Evolutionary conservation across 208 protist genomes (phyloP), one percentile per base, ranked within the genome.

Genomic region (Leishmania lainsoni): DNA sequence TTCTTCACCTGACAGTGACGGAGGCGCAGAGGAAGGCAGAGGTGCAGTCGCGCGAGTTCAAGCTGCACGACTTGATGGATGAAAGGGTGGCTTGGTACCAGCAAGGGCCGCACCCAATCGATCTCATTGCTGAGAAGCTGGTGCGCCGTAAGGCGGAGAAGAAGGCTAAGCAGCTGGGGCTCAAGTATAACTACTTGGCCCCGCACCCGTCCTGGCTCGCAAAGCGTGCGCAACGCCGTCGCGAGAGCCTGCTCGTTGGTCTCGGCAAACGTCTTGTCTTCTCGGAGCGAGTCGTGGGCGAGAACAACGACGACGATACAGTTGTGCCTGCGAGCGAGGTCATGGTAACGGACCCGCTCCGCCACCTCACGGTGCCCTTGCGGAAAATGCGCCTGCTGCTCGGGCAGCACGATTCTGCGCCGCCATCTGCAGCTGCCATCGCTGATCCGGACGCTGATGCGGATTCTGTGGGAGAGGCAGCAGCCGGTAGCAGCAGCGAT

Each of bases 191-290:
- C 81, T 97, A 96, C 79, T 81, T 95, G 14, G 70, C 87, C 56
- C 93, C 93, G 32, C 94, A 97, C 83, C 90, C 94, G 29, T 96
- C 93, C n/a, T 97, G 94, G 94, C 65, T 97, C 0, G 94, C 94
- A 49, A 87, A 86, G 69, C 89, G 94, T 71, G 91, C 89, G 45
- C 87, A 90, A 76, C 73, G 87, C 54, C 90, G 94, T 17, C 86
- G 90, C 3, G 92, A 97, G 69, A 65, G 81, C 63, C 32, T 95
- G 22, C 79, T 97, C 51, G 93, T 94, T 0, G 89, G 90, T 6
- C 83, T 97, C 20, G 94, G 94, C 17, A 77, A 85, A 12, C 91
- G 92, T 10, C 90, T 94, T 51, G 78, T 93, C n/a, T 97, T 96
- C 80, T 54, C 48, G 35, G 75, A 78, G 52, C n/a, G 35, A 1